A percentile compares a stretch with the other conserved stretches of the same genome.
Evolutionary conservation across 306 rosid genomes (phyloP).

Genomic region (Citrullus mucosospermus): DNA sequence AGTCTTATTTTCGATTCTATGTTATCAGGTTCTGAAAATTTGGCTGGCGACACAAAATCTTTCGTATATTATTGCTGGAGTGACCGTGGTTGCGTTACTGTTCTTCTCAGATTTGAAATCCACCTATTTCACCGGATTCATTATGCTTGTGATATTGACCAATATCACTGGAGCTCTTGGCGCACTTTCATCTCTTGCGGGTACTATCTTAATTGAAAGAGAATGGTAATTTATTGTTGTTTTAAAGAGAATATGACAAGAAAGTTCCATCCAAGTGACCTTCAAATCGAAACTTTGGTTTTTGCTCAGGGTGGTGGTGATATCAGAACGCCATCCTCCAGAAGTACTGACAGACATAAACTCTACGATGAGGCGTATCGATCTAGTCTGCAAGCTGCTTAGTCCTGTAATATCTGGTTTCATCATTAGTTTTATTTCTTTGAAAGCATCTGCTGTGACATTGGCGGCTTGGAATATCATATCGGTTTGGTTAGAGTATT

Average conservation of each 20-base stretch:
- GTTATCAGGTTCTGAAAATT: slow-evolving; percentile 50
- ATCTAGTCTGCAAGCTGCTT: slow-evolving; percentile 64
- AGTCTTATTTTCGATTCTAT: neutral
- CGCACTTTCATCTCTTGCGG: slow-evolving; percentile 74
- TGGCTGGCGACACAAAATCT: slow-evolving; percentile 74
- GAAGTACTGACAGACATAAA: slow-evolving; percentile 55
- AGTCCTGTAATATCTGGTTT: slow-evolving; percentile 84
- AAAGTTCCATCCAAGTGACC: neutral
- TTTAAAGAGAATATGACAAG: neutral
- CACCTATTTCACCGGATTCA: slow-evolving; percentile 39
- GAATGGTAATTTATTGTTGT: slow-evolving; percentile 52
- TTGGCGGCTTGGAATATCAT: slow-evolving; percentile 59
- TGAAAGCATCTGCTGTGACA: slow-evolving; percentile 68
- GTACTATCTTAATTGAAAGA: slow-evolving; percentile 84
- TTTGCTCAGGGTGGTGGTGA: slow-evolving; percentile 63
- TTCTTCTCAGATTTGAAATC: slow-evolving; percentile 38
- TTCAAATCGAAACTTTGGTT: neutral
- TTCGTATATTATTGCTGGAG: slow-evolving; percentile 65
- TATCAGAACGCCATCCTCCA: slow-evolving; percentile 59
- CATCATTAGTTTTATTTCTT: slow-evolving; percentile 68
- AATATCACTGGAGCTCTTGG: slow-evolving; percentile 69
- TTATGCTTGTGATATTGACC: slow-evolving; percentile 35
- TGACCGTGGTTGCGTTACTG: slow-evolving; percentile 40
- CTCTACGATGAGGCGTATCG: slow-evolving; percentile 64
- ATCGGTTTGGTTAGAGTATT: slow-evolving; percentile 70